Evolutionary conservation across 23 red algal species (phyloP).

Genomic region (Gracilaria caudata): DNA sequence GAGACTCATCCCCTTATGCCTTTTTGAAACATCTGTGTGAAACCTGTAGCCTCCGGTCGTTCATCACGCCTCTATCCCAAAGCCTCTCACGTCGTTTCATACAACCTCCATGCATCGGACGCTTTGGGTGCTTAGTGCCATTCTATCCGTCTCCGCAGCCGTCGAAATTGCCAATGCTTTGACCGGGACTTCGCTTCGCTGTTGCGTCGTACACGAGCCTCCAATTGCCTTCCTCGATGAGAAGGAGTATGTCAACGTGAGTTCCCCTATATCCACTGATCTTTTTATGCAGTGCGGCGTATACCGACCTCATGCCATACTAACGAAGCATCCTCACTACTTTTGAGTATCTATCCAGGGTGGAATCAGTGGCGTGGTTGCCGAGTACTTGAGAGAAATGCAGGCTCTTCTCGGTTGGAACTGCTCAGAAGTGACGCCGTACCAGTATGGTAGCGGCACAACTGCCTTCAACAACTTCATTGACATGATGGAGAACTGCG

Average conservation of each 20-base stretch:
- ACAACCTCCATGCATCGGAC: neutral
- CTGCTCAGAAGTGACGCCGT: neutral
- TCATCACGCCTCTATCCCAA: neutral
- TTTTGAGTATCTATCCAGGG: neutral
- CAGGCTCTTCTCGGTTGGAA: neutral
- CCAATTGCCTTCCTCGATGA: slow-evolving; percentile 18
- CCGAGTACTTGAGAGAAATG: slow-evolving; percentile 1
- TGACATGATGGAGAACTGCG: neutral
- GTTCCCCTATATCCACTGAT: neutral
- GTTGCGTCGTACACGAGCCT: neutral
- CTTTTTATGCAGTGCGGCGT: neutral
- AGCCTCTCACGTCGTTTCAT: neutral
- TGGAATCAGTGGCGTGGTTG: neutral
- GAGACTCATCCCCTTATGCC: too few relatives aligned
- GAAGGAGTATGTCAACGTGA: neutral
- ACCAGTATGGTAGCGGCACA: neutral
- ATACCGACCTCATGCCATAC: neutral
- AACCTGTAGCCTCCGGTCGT: too few relatives aligned
- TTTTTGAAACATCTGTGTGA: too few relatives aligned
- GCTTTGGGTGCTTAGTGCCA: neutral
- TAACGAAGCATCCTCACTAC: neutral
- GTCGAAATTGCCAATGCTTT: neutral
- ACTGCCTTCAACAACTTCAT: slow-evolving; percentile 9
- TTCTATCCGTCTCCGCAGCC: neutral
- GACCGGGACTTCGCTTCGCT: neutral